Conservation (phyloP, 257 asterid species). For the Catharanthus roseus region DNA sequence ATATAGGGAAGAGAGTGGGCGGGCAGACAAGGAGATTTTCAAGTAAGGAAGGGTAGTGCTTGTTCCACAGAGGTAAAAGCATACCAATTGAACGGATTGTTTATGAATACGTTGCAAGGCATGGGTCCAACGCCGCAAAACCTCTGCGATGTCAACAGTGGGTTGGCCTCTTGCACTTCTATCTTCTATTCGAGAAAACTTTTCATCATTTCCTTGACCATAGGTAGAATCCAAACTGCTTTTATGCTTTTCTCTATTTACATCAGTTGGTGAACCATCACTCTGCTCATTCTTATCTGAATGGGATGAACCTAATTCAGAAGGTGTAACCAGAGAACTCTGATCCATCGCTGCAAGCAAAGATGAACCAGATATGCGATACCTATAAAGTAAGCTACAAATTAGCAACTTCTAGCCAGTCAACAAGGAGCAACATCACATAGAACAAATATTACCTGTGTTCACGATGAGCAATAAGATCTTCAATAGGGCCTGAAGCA, state of each 20-base stretch:
- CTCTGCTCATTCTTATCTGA: slow-evolving; percentile 46
- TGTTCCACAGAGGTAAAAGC: slow-evolving; percentile 19
- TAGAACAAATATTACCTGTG: slow-evolving; percentile 57
- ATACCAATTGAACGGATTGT: slow-evolving; percentile 86
- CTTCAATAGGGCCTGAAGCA: slow-evolving; percentile 98
- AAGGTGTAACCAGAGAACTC: slow-evolving; percentile 57
- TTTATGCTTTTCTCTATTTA: slow-evolving; percentile 32
- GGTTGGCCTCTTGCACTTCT: slow-evolving; percentile 77
- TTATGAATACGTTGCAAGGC: slow-evolving; percentile 98
- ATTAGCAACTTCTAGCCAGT: background rate
- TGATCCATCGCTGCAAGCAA: slow-evolving; percentile 94
- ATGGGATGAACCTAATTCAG: slow-evolving; percentile 43
- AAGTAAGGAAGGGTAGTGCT: background rate
- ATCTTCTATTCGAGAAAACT: slow-evolving; percentile 53
- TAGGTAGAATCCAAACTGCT: slow-evolving; percentile 30
- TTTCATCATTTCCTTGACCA: slow-evolving; percentile 50
- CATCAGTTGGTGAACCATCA: slow-evolving; percentile 41
- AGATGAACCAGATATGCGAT: slow-evolving; percentile 96
- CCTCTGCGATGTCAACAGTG: slow-evolving; percentile 94
- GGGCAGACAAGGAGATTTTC: background rate
- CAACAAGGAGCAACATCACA: slow-evolving; percentile 5
- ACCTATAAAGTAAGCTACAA: slow-evolving; percentile 47
- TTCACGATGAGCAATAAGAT: slow-evolving; percentile 98
- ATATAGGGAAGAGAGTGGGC: background rate
- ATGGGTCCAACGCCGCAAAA: slow-evolving; percentile 96